Conservation (phyloP, 441 rosid species). For the Brassica hybrid region DNA sequence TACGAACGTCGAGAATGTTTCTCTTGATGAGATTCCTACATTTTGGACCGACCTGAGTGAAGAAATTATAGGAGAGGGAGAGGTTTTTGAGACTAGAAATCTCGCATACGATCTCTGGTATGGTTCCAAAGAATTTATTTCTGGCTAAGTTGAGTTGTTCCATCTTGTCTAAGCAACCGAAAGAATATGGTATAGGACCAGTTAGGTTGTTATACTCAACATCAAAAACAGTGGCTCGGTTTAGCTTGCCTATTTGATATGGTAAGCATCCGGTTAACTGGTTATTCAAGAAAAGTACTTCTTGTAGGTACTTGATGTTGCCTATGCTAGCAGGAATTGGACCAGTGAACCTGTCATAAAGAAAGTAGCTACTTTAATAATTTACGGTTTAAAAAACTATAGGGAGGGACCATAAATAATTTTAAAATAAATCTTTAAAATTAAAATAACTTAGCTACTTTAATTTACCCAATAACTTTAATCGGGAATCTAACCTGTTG, state of each 20-base stretch:
- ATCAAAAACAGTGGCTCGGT: constrained; percentile 61
- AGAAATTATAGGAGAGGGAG: constrained; percentile 61
- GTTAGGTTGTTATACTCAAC: constrained; percentile 54
- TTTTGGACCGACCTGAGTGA: constrained; percentile 57
- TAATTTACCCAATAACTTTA: no score
- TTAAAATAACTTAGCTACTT: no score
- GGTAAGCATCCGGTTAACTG: constrained; percentile 75
- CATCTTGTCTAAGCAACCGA: constrained; percentile 61
- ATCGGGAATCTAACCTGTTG: constrained; percentile 47
- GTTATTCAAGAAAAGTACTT: constrained; percentile 68
- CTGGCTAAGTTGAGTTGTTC: constrained; percentile 70
- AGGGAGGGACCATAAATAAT: no score
- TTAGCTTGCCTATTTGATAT: constrained; percentile 63
- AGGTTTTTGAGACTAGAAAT: constrained; percentile 55
- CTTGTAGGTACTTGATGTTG: constrained; percentile 50
- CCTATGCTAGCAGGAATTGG: constrained; percentile 58
- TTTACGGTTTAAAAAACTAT: no score
- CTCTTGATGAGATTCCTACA: constrained; percentile 57
- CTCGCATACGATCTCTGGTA: constrained; percentile 69
- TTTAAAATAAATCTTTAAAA: no score
- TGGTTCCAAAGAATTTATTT: constrained; percentile 58
- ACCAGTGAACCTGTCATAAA: constrained; percentile 51
- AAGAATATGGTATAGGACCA: constrained; percentile 60
- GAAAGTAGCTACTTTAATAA: not conserved
- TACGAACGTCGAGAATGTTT: constrained; percentile 63